Evolutionary conservation across 331 rosid genomes (phyloP), one percentile per base, ranked within the genome.

Genomic region (Prunus yedoensis): DNA sequence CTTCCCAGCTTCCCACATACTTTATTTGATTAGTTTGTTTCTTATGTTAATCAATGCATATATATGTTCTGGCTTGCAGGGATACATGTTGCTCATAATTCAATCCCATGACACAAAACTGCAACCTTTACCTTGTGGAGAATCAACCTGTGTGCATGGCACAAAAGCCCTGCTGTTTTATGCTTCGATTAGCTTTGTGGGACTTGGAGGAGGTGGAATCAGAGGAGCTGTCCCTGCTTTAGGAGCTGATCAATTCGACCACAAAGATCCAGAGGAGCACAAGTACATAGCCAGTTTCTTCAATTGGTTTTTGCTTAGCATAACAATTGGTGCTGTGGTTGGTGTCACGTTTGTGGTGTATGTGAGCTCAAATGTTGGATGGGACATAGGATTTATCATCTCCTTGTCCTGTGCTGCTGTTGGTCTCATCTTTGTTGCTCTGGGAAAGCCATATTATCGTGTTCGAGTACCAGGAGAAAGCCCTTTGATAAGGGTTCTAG

Each of bases 121-220:
- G 73, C 91, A 87, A 70, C 89, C 93, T 21, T 50, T 78, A 53
- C 65, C 82, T 30, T 89, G 91, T 66, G 78, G 74, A 41, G 25
- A 81, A 56, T 4, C 77, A 27, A 85, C 12, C 12, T 87, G 93
- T 58, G 78, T 87, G 30, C 83, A 81, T 61, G 88, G 93, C 15
- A 66, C 68, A 41, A 85, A 83, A 38, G 87, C 91, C 17, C 50
- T 76, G 32, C 82, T 83, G 10, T 77, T 85, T 21, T 87, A 85
- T 20, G 64, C 81, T 64, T 78, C 88, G 18, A 71, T 89, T 68
- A 74, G 81, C 78, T 77, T 89, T 58, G 23, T 85, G 21, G 93
- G 81, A 30, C 86, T 89, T 12, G 89, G 93, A 65, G 89, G 86
- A 68, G 88, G 93, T 62, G 89, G 89, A 35, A 81, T 87, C 57